Evolutionary conservation across 78 protist genomes (phyloP).

Genomic region (Dictyostelium intermedium): DNA sequence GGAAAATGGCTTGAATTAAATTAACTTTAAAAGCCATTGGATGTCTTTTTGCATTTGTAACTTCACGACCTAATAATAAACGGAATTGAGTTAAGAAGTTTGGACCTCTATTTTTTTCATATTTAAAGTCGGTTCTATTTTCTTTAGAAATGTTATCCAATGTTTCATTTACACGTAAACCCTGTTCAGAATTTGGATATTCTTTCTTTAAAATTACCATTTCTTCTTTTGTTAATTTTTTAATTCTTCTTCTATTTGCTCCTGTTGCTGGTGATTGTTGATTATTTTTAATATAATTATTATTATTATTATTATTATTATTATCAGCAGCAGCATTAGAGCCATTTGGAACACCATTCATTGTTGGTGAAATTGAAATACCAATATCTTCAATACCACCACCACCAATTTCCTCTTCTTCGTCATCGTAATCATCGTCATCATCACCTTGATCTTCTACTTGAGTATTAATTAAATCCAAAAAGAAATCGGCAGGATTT

Average conservation of each 20-base stretch:
- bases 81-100: constrained; percentile 25
- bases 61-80: constrained; percentile 38
- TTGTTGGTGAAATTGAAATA: neutral
- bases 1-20: constrained; percentile 46
- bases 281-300: neutral
- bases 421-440: neutral
- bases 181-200: neutral
- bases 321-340: too few relatives aligned
- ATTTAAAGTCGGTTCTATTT: neutral
- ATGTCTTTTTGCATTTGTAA: constrained; percentile 34
- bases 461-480: constrained; percentile 66
- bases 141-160: neutral
- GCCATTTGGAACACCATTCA: neutral
- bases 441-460: constrained; percentile 9
- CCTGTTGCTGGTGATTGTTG: neutral
- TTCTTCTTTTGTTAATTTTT: constrained; percentile 48
- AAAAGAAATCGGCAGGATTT: constrained; percentile 59
- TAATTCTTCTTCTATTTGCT: neutral
- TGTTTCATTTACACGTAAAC: neutral
- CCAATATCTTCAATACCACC: neutral
- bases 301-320: neutral
- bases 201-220: constrained; percentile 9
- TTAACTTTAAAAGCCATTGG: constrained; percentile 56
- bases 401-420: neutral
- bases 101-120: neutral